Conservation (phyloP, 768 basidiomycete genomes). For the Agaricus subrufescens region DNA sequence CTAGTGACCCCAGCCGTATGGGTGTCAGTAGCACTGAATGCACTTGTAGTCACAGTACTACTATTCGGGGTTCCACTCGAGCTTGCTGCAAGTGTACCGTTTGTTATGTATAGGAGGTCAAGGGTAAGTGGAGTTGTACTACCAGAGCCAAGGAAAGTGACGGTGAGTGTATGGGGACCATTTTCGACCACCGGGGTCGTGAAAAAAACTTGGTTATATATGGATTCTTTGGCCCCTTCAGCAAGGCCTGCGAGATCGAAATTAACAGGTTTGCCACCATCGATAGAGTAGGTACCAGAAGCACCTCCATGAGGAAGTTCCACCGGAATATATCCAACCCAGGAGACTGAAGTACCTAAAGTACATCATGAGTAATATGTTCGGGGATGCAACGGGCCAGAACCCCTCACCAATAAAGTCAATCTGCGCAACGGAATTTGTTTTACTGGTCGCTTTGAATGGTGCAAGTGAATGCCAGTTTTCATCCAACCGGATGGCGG, state of each 20-base stretch:
- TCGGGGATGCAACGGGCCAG: background rate
- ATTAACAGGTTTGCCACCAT: slow-evolving; percentile 12
- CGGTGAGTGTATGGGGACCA: slow-evolving; percentile 19
- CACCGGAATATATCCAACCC: slow-evolving; percentile 6
- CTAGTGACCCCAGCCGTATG: background rate
- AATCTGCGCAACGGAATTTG: slow-evolving; percentile 12
- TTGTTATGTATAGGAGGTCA: slow-evolving; percentile 20
- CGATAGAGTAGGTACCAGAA: slow-evolving; percentile 16
- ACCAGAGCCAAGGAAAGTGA: slow-evolving; percentile 16
- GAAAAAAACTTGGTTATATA: slow-evolving; percentile 23
- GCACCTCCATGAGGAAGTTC: slow-evolving; percentile 1
- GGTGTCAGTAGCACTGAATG: too few relatives aligned
- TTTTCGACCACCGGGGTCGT: slow-evolving; percentile 13
- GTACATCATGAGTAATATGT: background rate
- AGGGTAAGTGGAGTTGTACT: slow-evolving; percentile 20
- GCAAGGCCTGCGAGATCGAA: slow-evolving; percentile 18
- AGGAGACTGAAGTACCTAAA: slow-evolving; percentile 11
- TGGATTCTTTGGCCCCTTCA: background rate
- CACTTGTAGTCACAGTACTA: too few relatives aligned
- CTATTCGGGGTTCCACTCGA: too few relatives aligned
- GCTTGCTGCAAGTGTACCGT: slow-evolving; percentile 6
- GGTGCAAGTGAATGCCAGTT: slow-evolving; percentile 17
- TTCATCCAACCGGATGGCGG: slow-evolving; percentile 14
- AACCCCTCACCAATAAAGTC: slow-evolving; percentile 18
- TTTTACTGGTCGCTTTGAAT: slow-evolving; percentile 14